phyloP scores from a whole-genome alignment of 108 stramenopile species.

The Aureococcus anophagefferens region DNA sequence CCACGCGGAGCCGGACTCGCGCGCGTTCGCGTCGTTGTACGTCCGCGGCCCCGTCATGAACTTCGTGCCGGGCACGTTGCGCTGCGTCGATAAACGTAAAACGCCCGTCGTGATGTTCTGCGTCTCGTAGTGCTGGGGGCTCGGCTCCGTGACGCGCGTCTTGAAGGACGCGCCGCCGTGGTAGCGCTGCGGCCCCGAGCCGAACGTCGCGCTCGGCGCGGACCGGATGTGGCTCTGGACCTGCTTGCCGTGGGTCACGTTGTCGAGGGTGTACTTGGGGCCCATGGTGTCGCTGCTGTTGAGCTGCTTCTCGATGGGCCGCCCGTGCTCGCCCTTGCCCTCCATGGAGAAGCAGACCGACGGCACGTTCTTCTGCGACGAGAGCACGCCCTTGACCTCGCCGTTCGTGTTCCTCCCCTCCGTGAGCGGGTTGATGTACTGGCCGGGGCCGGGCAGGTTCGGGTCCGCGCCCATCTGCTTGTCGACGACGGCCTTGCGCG shows the following conservation, averaged over 20 bases:
- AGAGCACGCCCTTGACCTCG: not conserved
- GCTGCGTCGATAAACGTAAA: slow-evolving; percentile 26
- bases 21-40: slow-evolving; percentile 41
- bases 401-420: not conserved
- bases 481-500: not conserved
- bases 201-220: not conserved
- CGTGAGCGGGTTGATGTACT: not conserved
- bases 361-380: not conserved
- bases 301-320: not conserved
- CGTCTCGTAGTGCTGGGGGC: slow-evolving; percentile 37
- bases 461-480: slow-evolving; percentile 2
- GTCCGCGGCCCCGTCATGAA: slow-evolving; percentile 45
- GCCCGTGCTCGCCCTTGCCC: not conserved
- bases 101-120: slow-evolving; percentile 22
- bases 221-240: not conserved
- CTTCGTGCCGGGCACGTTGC: slow-evolving; percentile 29
- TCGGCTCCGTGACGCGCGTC: not conserved
- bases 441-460: not conserved
- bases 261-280: not conserved
- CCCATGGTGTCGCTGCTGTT: not conserved
- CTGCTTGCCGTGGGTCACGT: not conserved
- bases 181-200: not conserved
- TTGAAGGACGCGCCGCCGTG: not conserved
- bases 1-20: no score
- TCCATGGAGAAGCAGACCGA: not conserved